Conservation (phyloP, 805 yeast species). For the Metschnikowia sp. region DNA sequence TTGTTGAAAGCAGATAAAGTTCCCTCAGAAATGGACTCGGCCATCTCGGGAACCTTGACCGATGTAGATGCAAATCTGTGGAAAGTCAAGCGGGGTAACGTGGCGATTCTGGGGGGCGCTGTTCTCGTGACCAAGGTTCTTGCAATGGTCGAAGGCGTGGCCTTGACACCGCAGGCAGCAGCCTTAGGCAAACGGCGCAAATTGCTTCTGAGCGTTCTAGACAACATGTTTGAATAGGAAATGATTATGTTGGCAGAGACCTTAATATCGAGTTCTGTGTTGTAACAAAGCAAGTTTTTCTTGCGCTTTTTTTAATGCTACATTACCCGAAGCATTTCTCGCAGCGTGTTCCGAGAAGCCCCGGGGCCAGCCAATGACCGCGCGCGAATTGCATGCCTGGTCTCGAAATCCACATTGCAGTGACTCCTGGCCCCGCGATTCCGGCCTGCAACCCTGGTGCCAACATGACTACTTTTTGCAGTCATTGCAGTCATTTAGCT, state of each 20-base stretch:
- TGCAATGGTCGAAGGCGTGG: constrained; percentile 14
- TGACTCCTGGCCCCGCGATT: too few relatives aligned
- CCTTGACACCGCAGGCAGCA: constrained; percentile 12
- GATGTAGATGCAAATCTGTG: constrained; percentile 39
- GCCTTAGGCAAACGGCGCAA: constrained; percentile 26
- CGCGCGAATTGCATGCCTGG: constrained; percentile 10
- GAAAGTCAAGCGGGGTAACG: constrained; percentile 22
- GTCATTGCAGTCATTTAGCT: too few relatives aligned
- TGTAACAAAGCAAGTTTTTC: background rate
- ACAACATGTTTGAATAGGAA: constrained; percentile 24
- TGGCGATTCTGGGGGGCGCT: constrained; percentile 5
- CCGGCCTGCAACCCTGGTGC: too few relatives aligned
- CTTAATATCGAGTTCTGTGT: background rate
- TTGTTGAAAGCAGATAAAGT: constrained; percentile 68
- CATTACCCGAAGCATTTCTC: background rate
- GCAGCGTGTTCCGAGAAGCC: constrained; percentile 13
- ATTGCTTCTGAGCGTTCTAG: constrained; percentile 30
- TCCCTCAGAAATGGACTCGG: constrained; percentile 97
- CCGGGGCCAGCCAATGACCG: constrained; percentile 20
- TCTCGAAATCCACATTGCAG: too few relatives aligned
- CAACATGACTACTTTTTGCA: too few relatives aligned
- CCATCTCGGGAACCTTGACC: constrained; percentile 97
- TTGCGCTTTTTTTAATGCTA: background rate
- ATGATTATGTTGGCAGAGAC: background rate
- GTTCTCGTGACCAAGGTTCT: constrained; percentile 19